Percentiles rank a stretch among this genome's conserved stretches.
phyloP scores from a whole-genome alignment of 768 basidiomycete species.

The Calocybe gangraenosa region DNA sequence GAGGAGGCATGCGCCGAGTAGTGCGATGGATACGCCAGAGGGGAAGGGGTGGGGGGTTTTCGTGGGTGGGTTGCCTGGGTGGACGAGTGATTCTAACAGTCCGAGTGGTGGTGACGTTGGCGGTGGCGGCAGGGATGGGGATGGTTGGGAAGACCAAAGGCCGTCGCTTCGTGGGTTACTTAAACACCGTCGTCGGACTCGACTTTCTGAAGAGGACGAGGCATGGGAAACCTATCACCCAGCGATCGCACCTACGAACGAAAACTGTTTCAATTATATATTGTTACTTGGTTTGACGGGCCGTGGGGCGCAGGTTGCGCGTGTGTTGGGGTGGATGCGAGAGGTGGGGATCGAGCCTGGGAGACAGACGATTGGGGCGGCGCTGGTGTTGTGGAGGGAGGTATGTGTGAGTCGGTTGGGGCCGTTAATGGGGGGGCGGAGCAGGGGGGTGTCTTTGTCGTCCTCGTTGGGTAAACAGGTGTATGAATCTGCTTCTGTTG shows the following conservation, averaged over 20 bases:
- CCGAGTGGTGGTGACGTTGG: no score
- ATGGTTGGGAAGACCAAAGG: no score
- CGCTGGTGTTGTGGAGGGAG: conserved; percentile 70
- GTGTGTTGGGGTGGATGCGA: conserved; percentile 59
- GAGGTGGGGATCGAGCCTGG: conserved; percentile 48
- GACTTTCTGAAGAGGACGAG: no score
- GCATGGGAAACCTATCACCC: conserved; percentile 8
- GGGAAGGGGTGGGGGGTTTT: background rate
- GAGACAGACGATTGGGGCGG: conserved; percentile 49
- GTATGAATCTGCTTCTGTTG: background rate
- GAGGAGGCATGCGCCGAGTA: background rate
- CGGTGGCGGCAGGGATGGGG: no score
- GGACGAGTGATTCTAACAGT: background rate
- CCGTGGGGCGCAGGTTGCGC: conserved; percentile 10
- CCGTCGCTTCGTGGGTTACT: no score
- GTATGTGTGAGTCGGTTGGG: conserved; percentile 31
- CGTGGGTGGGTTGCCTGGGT: background rate
- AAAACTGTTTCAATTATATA: conserved; percentile 10
- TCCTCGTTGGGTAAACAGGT: background rate
- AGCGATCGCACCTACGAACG: conserved; percentile 6
- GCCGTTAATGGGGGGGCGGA: no score
- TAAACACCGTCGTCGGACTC: no score
- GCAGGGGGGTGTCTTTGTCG: conserved; percentile 52
- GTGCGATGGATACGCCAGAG: background rate
- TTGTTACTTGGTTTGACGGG: conserved; percentile 8